These are phyloP conservation scores for Metschnikowia lochheadii DNA, from an alignment of 805 yeast genomes.

Conservation along the genomic window DNA sequence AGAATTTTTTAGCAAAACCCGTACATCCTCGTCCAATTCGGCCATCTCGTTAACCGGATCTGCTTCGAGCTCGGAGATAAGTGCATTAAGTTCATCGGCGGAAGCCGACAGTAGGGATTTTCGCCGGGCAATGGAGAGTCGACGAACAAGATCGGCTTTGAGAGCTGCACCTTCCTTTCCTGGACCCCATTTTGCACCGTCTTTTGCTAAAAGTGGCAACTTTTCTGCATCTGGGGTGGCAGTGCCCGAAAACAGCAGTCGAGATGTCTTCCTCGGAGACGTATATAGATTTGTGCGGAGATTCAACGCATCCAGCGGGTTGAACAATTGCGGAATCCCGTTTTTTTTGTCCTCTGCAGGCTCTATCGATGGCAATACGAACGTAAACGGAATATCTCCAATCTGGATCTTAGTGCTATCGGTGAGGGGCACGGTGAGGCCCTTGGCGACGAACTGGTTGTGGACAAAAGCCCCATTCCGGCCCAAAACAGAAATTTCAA, in stretches of 20 bases:
- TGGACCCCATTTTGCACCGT: background rate
- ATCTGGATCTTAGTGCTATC: conserved; percentile 86
- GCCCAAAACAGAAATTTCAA: conserved; percentile 87
- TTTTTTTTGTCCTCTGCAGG: conserved; percentile 28
- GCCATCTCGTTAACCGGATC: conserved; percentile 15
- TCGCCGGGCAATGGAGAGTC: conserved; percentile 35
- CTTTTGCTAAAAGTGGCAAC: background rate
- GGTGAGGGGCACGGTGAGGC: conserved; percentile 81
- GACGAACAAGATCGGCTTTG: conserved; percentile 18
- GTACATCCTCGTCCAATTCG: conserved; percentile 8
- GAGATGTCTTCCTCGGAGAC: conserved; percentile 16
- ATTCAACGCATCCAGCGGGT: conserved; percentile 61
- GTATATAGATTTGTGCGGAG: conserved; percentile 47
- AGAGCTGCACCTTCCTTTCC: background rate
- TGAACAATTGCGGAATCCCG: conserved; percentile 36
- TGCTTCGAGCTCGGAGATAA: conserved; percentile 35
- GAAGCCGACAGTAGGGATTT: conserved; percentile 37
- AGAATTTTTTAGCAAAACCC: conserved; percentile 10
- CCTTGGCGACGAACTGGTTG: conserved; percentile 83
- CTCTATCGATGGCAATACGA: conserved; percentile 74
- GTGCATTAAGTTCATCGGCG: conserved; percentile 36
- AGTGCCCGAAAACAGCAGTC: background rate
- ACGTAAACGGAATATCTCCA: conserved; percentile 85
- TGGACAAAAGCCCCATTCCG: conserved; percentile 97
- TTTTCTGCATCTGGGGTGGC: background rate